phyloP scores from a whole-genome alignment of 306 rosid species.

The Cicer chorassanicum region DNA sequence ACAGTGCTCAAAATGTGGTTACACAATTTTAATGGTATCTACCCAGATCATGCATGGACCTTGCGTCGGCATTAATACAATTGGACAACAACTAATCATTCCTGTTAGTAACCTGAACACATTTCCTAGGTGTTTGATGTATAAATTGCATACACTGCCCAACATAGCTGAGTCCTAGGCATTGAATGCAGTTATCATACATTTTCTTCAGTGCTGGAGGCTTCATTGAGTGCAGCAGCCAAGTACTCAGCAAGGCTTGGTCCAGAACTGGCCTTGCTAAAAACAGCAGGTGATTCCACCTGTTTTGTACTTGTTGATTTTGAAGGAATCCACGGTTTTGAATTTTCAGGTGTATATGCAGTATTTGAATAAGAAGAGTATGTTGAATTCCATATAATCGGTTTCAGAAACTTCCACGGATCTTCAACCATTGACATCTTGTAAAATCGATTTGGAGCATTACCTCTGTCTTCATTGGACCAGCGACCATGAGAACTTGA shows the following conservation, averaged over 20 bases:
- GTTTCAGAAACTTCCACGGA: slow-evolving; percentile 78
- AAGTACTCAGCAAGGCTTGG: slow-evolving; percentile 91
- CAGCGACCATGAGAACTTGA: slow-evolving; percentile 49
- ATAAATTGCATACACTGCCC: slow-evolving; percentile 1
- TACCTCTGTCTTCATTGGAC: slow-evolving; percentile 39
- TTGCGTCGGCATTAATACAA: slow-evolving; percentile 9
- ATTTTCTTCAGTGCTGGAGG: slow-evolving; percentile 49
- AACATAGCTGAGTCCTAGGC: slow-evolving; percentile 1
- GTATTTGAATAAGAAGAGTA: slow-evolving; percentile 17
- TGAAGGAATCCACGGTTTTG: slow-evolving; percentile 47
- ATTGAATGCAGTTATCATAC: slow-evolving; percentile 42
- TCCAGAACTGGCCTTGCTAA: slow-evolving; percentile 54
- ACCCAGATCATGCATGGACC: slow-evolving; percentile 13
- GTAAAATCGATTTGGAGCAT: slow-evolving; percentile 53
- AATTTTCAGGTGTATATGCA: slow-evolving; percentile 38
- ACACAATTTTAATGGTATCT: background rate
- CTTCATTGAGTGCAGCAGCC: slow-evolving; percentile 79
- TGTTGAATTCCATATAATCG: slow-evolving; percentile 56
- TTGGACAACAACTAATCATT: slow-evolving; percentile 11
- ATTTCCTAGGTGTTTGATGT: slow-evolving; percentile 20
- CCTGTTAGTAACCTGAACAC: slow-evolving; percentile 21
- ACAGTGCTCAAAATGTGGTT: background rate
- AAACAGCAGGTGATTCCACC: slow-evolving; percentile 51
- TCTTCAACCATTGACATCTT: slow-evolving; percentile 83
- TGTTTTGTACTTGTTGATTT: slow-evolving; percentile 45